These are phyloP conservation scores for Penicillium tannophilum DNA, from an alignment of 495 filamentous ascomycete species.

Conservation along the genomic window DNA sequence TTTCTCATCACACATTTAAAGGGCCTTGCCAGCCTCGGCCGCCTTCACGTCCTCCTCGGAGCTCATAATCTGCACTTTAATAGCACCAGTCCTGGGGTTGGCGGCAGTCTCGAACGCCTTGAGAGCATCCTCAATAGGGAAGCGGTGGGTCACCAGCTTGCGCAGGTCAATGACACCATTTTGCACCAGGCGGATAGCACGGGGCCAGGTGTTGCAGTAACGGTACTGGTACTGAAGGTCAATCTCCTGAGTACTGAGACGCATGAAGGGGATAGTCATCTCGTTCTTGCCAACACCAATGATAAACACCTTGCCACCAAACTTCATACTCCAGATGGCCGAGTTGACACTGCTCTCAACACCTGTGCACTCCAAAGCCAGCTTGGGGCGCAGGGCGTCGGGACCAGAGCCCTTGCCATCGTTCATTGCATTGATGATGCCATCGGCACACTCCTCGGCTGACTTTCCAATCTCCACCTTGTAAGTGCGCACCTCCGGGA, in stretches of 20 bases:
- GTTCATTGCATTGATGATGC: slow-evolving; percentile 58
- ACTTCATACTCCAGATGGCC: slow-evolving; percentile 85
- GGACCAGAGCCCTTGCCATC: slow-evolving; percentile 50
- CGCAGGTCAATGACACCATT: slow-evolving; percentile 78
- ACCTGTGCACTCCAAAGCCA: slow-evolving; percentile 87
- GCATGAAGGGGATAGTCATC: slow-evolving; percentile 93
- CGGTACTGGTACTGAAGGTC: slow-evolving; percentile 96
- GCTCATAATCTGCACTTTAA: slow-evolving; percentile 87
- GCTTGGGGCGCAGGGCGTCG: slow-evolving; percentile 71
- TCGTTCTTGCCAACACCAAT: slow-evolving; percentile 93
- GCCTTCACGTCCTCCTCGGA: slow-evolving; percentile 49
- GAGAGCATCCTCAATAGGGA: slow-evolving; percentile 79
- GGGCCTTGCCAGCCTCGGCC: slow-evolving; percentile 40
- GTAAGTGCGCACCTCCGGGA: slow-evolving; percentile 71
- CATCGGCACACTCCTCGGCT: slow-evolving; percentile 69
- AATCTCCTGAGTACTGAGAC: slow-evolving; percentile 84
- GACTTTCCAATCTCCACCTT: slow-evolving; percentile 67
- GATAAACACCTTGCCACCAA: slow-evolving; percentile 91
- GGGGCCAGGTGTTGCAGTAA: slow-evolving; percentile 93
- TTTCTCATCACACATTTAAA: slow-evolving; percentile 20
- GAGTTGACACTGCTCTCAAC: slow-evolving; percentile 85
- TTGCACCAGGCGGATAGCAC: slow-evolving; percentile 83
- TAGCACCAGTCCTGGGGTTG: slow-evolving; percentile 87
- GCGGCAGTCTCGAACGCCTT: slow-evolving; percentile 86
- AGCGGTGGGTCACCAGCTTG: slow-evolving; percentile 86